Evolutionary conservation across 345 rosid genomes (phyloP).

Genomic region (Lepidium aucheri): DNA sequence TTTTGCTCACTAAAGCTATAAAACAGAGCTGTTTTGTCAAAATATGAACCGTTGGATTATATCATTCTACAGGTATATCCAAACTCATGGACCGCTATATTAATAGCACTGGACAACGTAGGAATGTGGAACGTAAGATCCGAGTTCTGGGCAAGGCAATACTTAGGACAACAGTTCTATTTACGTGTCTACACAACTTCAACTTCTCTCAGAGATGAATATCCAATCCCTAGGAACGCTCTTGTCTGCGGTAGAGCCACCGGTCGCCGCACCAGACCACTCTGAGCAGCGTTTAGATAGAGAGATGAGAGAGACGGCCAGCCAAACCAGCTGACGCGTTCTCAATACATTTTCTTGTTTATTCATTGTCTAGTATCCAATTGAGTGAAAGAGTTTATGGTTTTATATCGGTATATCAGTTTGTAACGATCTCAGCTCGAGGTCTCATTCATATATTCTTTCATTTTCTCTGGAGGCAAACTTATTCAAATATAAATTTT

Average conservation of each 20-base stretch:
- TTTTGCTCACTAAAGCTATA: not conserved
- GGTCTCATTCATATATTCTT: constrained; percentile 43
- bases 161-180: constrained; percentile 90
- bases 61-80: constrained; percentile 67
- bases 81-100: constrained; percentile 78
- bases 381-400: constrained; percentile 6
- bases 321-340: constrained; percentile 11
- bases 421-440: constrained; percentile 44
- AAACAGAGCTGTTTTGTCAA: not conserved
- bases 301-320: constrained; percentile 13
- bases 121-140: constrained; percentile 98
- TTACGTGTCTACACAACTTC: constrained; percentile 68
- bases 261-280: constrained; percentile 72
- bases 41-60: not conserved
- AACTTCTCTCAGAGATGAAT: constrained; percentile 84
- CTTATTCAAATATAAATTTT: not conserved
- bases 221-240: constrained; percentile 81
- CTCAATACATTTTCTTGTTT: constrained; percentile 10
- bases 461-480: not conserved
- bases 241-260: constrained; percentile 71
- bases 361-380: constrained; percentile 1
- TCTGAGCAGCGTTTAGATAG: constrained; percentile 23
- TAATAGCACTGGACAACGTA: constrained; percentile 80
- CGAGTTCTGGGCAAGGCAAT: constrained; percentile 91
- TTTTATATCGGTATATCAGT: not conserved